Percentiles rank a stretch among this genome's conserved stretches.
phyloP scores from a whole-genome alignment of 1,139 yeast genomes.

The Magnusiomyces fungicola region DNA sequence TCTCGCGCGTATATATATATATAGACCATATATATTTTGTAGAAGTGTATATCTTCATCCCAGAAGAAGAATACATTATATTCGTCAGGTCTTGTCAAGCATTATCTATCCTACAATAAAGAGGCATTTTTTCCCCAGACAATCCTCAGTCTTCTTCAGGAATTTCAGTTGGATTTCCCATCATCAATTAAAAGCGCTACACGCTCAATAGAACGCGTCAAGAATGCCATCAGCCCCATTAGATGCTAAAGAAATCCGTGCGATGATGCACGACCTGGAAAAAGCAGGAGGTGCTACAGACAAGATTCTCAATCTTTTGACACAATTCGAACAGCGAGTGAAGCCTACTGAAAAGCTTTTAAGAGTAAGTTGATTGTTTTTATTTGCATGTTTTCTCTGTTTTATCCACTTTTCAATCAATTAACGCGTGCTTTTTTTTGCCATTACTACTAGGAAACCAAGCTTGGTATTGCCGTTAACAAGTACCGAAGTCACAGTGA shows the following conservation, averaged over 20 bases:
- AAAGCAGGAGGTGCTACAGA: constrained; percentile 57
- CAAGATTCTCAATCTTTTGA: constrained; percentile 59
- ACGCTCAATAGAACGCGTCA: no score
- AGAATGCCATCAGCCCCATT: constrained; percentile 5
- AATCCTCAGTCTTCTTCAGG: no score
- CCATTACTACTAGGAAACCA: constrained; percentile 50
- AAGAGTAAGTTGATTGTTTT: constrained; percentile 38
- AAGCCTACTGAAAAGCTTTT: constrained; percentile 78
- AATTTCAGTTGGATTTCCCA: no score
- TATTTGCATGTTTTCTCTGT: background rate
- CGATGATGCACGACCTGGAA: constrained; percentile 64
- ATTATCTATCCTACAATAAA: no score
- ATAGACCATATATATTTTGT: background rate
- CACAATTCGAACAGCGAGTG: constrained; percentile 61
- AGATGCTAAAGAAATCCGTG: constrained; percentile 65
- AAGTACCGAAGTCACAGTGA: constrained; percentile 68
- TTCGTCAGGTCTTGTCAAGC: no score
- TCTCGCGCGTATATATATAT: no score
- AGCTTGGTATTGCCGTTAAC: constrained; percentile 95
- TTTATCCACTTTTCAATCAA: background rate
- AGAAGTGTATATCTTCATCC: background rate
- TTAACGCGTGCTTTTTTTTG: background rate
- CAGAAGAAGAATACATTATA: background rate
- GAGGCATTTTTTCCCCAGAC: no score
- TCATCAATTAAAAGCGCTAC: no score